Base-by-base conservation (phyloP, 1,284 basidiomycete species). In the Neonothopanus nambi region DNA sequence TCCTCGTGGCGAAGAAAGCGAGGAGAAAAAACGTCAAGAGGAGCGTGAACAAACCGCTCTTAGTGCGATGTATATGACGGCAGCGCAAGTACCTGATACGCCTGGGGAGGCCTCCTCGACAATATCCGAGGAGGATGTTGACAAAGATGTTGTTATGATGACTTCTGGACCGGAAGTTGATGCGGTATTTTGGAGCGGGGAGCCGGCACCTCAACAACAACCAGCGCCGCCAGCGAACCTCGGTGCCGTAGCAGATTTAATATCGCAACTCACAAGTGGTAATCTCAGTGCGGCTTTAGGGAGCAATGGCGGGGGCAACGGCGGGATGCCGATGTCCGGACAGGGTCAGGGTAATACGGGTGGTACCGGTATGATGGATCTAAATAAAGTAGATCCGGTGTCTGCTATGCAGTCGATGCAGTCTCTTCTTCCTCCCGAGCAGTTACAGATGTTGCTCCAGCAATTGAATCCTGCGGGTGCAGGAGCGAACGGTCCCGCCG, bases 1-100 rank as follows among this genome's bases (percentile, higher is more conserved):
- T 38, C 72, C 73, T 61, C 81, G 85, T 56, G 90, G 90, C 36
- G 73, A 76, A 55, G 69, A 79, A 55, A 91, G 88, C 64, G 65
- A 77, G 59, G 89, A 92, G 67, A 86, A 82, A 65, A 61, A 57
- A 20, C 73, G 72, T 15, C 89, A 92, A 68, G 89, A 87, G 65
- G 77, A 84, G 66, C 82, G 89, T 53, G 90, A 92, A 65, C 80
- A 84, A 66, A 86, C 81, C n/a, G 85, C 87, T 36, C 74, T 92
- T 26, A 79, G 80, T 35, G 88, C 89, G 41, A 66, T 88, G 30
- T 92, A 92, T 66, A 82, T 87, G 74, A 78, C 77, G 15, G 67
- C 76, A 35, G 74, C 77, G 45, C 84, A 87, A 59, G 85, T 91
- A 62, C 89, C 90, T 20, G 85, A 89, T 48, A 79, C 84, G 54